phyloP scores from a whole-genome alignment of 2,329 filamentous ascomycete species.

The Ceratocystis eucalypticola region DNA sequence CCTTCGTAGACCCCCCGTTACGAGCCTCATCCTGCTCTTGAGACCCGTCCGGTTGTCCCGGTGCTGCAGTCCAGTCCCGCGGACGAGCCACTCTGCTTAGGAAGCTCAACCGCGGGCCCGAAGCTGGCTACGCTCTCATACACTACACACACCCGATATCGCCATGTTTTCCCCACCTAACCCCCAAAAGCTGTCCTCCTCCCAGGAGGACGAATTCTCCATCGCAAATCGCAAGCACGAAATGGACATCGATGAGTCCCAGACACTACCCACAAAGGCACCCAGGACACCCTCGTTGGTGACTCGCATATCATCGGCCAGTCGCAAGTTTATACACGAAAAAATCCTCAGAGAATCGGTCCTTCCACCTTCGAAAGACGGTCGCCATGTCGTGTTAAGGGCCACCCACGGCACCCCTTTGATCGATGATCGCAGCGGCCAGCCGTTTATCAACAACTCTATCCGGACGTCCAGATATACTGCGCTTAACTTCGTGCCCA shows the following conservation, averaged over 20 bases:
- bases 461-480: slow-evolving; percentile 78
- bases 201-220: slow-evolving; percentile 17
- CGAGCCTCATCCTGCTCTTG: neutral
- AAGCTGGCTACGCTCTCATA: neutral
- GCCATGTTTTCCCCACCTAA: slow-evolving; percentile 14
- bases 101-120: neutral
- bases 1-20: neutral
- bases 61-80: neutral
- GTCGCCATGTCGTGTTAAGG: slow-evolving; percentile 37
- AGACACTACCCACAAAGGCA: neutral
- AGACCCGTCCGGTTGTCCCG: neutral
- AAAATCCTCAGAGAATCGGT: slow-evolving; percentile 50
- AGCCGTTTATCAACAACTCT: slow-evolving; percentile 41
- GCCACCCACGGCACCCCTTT: slow-evolving; percentile 31
- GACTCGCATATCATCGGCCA: neutral
- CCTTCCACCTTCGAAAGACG: slow-evolving; percentile 58
- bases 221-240: slow-evolving; percentile 15
- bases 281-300: neutral
- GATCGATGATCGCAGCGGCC: slow-evolving; percentile 37
- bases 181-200: slow-evolving; percentile 15
- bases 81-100: neutral
- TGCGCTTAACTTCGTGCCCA: slow-evolving; percentile 70
- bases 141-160: neutral
- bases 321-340: slow-evolving; percentile 27
- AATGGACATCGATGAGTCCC: slow-evolving; percentile 9